Percentiles rank a stretch among this genome's conserved stretches.
Conservation (phyloP, 306 rosid species). For the Inga leiocalycina region DNA sequence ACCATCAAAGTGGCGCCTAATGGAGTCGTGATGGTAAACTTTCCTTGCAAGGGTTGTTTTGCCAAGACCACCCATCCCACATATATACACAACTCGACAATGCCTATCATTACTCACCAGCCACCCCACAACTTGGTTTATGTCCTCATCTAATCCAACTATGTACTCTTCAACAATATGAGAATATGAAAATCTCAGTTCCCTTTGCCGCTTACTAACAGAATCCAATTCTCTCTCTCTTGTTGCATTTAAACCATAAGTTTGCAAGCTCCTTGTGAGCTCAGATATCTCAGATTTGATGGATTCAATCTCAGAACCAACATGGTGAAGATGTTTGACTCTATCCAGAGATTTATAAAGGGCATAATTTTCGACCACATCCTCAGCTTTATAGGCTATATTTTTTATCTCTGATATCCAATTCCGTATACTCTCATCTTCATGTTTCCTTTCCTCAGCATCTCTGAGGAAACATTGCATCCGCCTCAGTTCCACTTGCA, state of each 20-base stretch:
- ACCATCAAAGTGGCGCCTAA: constrained; percentile 34
- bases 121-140: constrained; percentile 30
- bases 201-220: constrained; percentile 21
- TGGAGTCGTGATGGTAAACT: constrained; percentile 32
- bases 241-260: constrained; percentile 39
- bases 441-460: constrained; percentile 45
- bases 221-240: constrained; percentile 12
- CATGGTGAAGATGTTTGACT: constrained; percentile 24
- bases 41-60: constrained; percentile 64
- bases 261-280: constrained; percentile 38
- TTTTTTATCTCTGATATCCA: constrained; percentile 49
- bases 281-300: constrained; percentile 38
- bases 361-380: constrained; percentile 51
- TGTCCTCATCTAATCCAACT: constrained; percentile 49
- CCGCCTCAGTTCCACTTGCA: constrained; percentile 44
- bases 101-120: constrained; percentile 29
- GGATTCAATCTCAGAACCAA: constrained; percentile 32
- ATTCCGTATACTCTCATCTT: constrained; percentile 38
- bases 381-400: constrained; percentile 52
- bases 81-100: constrained; percentile 40
- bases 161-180: constrained; percentile 46
- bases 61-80: constrained; percentile 68
- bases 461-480: constrained; percentile 56
- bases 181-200: constrained; percentile 51
- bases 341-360: constrained; percentile 29